phyloP scores from a whole-genome alignment of 2,329 filamentous ascomycete species.

The Paraphaeosphaeria sporulosa region DNA sequence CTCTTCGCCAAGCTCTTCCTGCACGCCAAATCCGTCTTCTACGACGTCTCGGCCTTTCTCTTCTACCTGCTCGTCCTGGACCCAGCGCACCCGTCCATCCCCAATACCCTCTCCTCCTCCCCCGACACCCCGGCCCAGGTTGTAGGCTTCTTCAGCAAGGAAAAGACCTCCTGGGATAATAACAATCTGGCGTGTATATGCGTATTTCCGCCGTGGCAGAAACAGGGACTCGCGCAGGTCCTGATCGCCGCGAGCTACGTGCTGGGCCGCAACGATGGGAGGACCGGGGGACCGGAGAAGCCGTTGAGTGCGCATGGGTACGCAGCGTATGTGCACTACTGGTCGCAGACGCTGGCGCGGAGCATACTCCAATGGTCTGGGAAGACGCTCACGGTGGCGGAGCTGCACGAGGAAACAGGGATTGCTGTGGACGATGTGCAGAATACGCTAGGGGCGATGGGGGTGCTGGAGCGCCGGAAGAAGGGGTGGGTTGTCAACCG shows the following conservation, averaged over 20 bases:
- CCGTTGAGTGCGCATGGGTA: constrained; percentile 86
- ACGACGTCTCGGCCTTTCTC: constrained; percentile 91
- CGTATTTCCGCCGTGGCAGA: constrained; percentile 94
- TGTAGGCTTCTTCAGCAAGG: constrained; percentile 97
- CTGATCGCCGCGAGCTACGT: constrained; percentile 95
- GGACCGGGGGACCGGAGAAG: constrained; percentile 92
- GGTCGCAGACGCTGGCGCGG: constrained; percentile 84
- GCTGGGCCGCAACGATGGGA: constrained; percentile 80
- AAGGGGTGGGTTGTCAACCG: constrained; percentile 64
- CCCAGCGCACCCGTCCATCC: constrained; percentile 52
- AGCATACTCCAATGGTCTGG: constrained; percentile 59
- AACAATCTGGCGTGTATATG: constrained; percentile 98
- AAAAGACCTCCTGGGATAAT: constrained; percentile 98
- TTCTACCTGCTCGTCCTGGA: constrained; percentile 91
- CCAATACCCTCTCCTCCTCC: constrained; percentile 35
- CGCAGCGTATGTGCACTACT: constrained; percentile 84
- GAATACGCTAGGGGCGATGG: constrained; percentile 80
- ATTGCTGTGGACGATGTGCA: constrained; percentile 87
- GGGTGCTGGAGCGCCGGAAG: constrained; percentile 64
- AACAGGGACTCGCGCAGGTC: constrained; percentile 84
- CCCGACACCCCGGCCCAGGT: constrained; percentile 59
- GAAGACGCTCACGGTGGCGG: constrained; percentile 67
- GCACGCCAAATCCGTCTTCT: constrained; percentile 98
- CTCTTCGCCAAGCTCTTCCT: constrained; percentile 97
- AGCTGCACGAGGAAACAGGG: constrained; percentile 80